Percentiles rank a stretch among this genome's conserved stretches.
These are phyloP conservation scores for Tetrahymena malaccensis DNA, from an alignment of 73 alveolate species.

Conservation along the genomic window DNA sequence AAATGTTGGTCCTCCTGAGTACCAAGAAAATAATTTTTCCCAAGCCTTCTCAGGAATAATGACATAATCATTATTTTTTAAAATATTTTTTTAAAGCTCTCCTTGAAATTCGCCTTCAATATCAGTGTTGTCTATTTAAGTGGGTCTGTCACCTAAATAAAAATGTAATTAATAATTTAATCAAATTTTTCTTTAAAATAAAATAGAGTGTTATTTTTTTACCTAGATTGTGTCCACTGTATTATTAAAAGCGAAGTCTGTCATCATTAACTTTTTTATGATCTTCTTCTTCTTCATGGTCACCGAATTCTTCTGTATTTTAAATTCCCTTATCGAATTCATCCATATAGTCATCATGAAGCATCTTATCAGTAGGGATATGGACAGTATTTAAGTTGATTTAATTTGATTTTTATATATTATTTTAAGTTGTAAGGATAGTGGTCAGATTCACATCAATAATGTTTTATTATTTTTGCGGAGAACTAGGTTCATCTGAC, in stretches of 20 bases:
- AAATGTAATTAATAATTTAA: background rate
- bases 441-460: background rate
- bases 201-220: background rate
- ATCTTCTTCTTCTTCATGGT: background rate
- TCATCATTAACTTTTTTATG: background rate
- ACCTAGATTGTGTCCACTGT: background rate
- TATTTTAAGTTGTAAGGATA: background rate
- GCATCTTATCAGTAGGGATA: background rate
- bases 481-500: background rate
- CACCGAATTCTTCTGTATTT: background rate
- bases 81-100: conserved; percentile 46
- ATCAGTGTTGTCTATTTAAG: conserved; percentile 53
- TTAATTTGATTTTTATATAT: background rate
- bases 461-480: background rate
- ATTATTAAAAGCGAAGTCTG: background rate
- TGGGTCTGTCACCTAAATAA: conserved; percentile 37
- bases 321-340: background rate
- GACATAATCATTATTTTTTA: conserved; percentile 59
- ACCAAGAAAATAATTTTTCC: conserved; percentile 58
- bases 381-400: background rate
- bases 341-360: background rate
- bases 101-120: conserved; percentile 64
- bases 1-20: conserved; percentile 75
- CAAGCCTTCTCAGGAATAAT: conserved; percentile 66
- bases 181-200: background rate